Base-by-base conservation (phyloP, 148 eudicot genomes). In the Chenopodium album region DNA sequence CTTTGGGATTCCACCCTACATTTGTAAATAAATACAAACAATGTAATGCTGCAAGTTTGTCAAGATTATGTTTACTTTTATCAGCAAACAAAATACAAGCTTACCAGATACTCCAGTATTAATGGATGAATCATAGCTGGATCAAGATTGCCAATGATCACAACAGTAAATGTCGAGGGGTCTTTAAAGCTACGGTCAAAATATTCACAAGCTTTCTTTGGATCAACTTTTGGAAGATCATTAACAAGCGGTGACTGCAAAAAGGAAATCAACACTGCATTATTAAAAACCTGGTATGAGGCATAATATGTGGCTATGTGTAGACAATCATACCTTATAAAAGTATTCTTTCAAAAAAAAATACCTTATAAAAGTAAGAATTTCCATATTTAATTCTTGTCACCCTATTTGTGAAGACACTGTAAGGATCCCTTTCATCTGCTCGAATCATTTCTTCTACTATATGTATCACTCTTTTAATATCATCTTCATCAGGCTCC, bases 1-100 rank as follows among this genome's bases (percentile, higher is more conserved):
- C 82, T 85, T 90, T 80, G 95, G 98, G 71, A 94, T 94, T 59
- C 98, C 98, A 77, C 97, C 97, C 98, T 94, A 86, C 89, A 80
- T 14, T 16, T 31, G 52, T 76, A 74, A 80, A 20, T 75, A 14
- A 19, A 32, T 9, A 78, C 78, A 23, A 22, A 19, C 76, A 54
- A 79, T 4, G 12, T 68, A 47, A 80, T 31, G 68, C 47, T 60
- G 65, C 77, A 50, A 60, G 60, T 20, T 79, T 68, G 13, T 34
- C 23, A 47, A 74, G 47, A 23, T 32, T 67, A 62, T 20, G 80
- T 48, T 71, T 47, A 78, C 17, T 20, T 9, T 68, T 20, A 52
- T 31, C 82, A 65, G 19, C 46, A 62, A 71, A 68, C 41, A 69
- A 34, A 34, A 37, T 41, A 8, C 7, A 80, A 54, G 76, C 92